Percentiles rank a stretch among this genome's conserved stretches.
Evolutionary conservation across 306 rosid genomes (phyloP).

Genomic region (Cucumis hystrix): DNA sequence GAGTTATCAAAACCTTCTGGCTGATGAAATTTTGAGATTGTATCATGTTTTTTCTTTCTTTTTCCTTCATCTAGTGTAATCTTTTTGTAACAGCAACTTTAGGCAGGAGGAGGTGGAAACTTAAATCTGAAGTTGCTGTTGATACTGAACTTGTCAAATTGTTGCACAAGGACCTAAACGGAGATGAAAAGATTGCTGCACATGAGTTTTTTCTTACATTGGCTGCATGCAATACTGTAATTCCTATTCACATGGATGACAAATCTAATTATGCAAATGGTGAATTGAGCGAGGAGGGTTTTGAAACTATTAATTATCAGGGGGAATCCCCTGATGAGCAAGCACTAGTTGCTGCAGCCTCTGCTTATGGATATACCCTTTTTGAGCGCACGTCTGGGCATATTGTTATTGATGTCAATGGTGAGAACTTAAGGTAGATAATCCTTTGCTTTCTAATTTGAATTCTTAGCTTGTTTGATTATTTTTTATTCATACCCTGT

Average conservation of each 20-base stretch:
- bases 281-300: conserved; percentile 33
- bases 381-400: conserved; percentile 97
- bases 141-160: conserved; percentile 48
- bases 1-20: background rate
- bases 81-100: conserved; percentile 25
- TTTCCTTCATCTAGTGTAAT: conserved; percentile 6
- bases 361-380: conserved; percentile 89
- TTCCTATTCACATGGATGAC: conserved; percentile 43
- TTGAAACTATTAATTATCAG: conserved; percentile 48
- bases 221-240: conserved; percentile 95
- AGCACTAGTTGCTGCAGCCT: conserved; percentile 90
- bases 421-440: conserved; percentile 91
- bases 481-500: background rate
- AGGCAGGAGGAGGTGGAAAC: conserved; percentile 51
- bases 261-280: conserved; percentile 23
- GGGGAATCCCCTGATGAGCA: conserved; percentile 99
- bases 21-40: background rate
- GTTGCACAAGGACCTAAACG: conserved; percentile 33
- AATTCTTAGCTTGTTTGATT: background rate
- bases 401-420: conserved; percentile 73
- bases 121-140: conserved; percentile 51
- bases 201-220: conserved; percentile 89
- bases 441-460: conserved; percentile 18
- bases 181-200: conserved; percentile 52
- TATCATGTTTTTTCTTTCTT: background rate